phyloP scores from a whole-genome alignment of 371 early-diverging fungal species.

The Mucor lusitanicus region DNA sequence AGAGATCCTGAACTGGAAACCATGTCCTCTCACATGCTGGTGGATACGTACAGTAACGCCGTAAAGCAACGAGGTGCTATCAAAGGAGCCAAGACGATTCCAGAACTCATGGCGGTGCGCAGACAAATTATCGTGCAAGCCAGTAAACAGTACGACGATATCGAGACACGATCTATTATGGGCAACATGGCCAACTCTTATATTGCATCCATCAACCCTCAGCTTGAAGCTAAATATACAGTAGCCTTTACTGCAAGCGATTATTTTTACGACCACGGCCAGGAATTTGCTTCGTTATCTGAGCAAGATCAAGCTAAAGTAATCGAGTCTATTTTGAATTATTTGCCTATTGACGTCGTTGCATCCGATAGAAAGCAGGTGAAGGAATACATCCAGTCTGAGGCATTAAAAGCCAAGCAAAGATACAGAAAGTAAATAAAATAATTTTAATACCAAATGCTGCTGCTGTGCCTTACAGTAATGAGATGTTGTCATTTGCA shows the following conservation, averaged over 20 bases:
- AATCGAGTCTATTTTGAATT: background rate
- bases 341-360: background rate
- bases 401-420: background rate
- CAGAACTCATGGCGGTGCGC: background rate
- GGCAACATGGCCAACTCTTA: background rate
- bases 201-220: background rate
- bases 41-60: background rate
- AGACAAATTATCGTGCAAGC: background rate
- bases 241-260: background rate
- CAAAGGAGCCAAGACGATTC: background rate
- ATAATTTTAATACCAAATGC: background rate
- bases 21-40: background rate
- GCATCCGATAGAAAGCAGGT: background rate
- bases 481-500: background rate
- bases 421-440: background rate
- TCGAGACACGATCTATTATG: background rate
- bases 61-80: background rate
- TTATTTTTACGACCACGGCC: background rate
- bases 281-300: background rate
- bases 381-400: background rate
- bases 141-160: background rate
- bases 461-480: background rate
- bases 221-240: background rate
- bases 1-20: background rate
- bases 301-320: background rate